These are phyloP conservation scores for Fusarium sambucinum DNA, from an alignment of 2,329 filamentous ascomycete genomes.

Conservation along the genomic window DNA sequence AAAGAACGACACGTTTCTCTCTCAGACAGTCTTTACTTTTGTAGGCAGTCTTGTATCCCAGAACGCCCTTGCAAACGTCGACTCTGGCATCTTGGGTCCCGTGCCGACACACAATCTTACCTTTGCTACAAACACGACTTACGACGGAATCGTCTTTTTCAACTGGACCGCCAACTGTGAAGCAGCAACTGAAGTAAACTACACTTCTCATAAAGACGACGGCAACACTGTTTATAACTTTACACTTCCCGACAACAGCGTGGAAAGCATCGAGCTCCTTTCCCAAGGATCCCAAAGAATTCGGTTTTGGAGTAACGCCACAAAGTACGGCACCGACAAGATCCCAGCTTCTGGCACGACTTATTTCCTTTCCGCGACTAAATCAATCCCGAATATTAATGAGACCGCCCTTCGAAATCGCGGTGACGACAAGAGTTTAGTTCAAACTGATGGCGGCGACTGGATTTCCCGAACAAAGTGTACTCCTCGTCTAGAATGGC, in stretches of 20 bases:
- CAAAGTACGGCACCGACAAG: slow-evolving; percentile 1
- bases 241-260: slow-evolving; percentile 25
- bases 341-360: slow-evolving; percentile 34
- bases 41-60: slow-evolving; percentile 40
- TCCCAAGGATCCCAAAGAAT: slow-evolving; percentile 20
- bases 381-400: slow-evolving; percentile 34
- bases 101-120: slow-evolving; percentile 40
- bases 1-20: slow-evolving; percentile 33
- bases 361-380: slow-evolving; percentile 30
- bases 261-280: slow-evolving; percentile 32
- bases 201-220: slow-evolving; percentile 16
- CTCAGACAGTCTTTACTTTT: slow-evolving; percentile 36
- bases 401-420: slow-evolving; percentile 22
- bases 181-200: slow-evolving; percentile 35
- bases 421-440: slow-evolving; percentile 31
- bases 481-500: slow-evolving; percentile 32
- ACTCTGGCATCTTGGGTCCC: slow-evolving; percentile 33
- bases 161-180: slow-evolving; percentile 38
- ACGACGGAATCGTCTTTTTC: slow-evolving; percentile 36
- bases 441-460: slow-evolving; percentile 28
- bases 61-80: slow-evolving; percentile 36
- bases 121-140: slow-evolving; percentile 34
- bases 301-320: slow-evolving; percentile 28
- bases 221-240: slow-evolving; percentile 39
- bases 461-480: slow-evolving; percentile 41